Base-by-base conservation (phyloP, 148 eudicot genomes). In the Rhododendron molle region DNA sequence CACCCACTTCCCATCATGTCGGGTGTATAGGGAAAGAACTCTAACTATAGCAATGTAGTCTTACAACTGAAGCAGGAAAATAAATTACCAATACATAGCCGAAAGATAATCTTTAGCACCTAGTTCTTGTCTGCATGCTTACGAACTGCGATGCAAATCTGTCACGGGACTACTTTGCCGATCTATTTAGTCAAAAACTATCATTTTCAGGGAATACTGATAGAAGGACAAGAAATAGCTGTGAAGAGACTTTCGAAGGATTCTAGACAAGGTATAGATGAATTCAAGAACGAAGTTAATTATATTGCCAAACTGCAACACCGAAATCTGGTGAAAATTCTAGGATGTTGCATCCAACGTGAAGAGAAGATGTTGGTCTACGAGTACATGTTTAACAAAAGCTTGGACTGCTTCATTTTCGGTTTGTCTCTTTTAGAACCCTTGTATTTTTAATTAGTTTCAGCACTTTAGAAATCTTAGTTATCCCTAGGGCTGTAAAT, bases 361-460 rank as follows among this genome's bases (percentile, higher is more conserved):
- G 87, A 82, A 28, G 89, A 88, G n/a, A 81, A 14, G 73, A 44
- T 88, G 82, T 49, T 88, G 46, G 77, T 88, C 38, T 88, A 88
- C 21, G 87, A 88, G 36, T 88, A 76, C 89, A 74, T 87, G 89
- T 56, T 67, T 6, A 87, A 87, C 82, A 84, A 84, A 74, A 85
- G 86, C 84, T 60, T 85, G 67, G 89, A 88, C 30, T 81, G 32
- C 21, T 81, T 81, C n/a, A 85, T 85, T 5, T 88, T 85, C n/a
- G 85, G 87, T 88, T 34, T 5, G 43, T 3, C 15, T 50, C 43
- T 8, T 26, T n/a, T 10, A n/a, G 13, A 58, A 58, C 65, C 26
- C 65, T 58, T 58, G 26, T 21, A 54, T 5, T 65, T n/a, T 65
- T 34, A 1, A 34, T 34, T 26, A 65, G 30, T 28, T 71, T 71